Evolutionary conservation across 306 rosid species (phyloP).

Genomic region (Rosa lucieae): DNA sequence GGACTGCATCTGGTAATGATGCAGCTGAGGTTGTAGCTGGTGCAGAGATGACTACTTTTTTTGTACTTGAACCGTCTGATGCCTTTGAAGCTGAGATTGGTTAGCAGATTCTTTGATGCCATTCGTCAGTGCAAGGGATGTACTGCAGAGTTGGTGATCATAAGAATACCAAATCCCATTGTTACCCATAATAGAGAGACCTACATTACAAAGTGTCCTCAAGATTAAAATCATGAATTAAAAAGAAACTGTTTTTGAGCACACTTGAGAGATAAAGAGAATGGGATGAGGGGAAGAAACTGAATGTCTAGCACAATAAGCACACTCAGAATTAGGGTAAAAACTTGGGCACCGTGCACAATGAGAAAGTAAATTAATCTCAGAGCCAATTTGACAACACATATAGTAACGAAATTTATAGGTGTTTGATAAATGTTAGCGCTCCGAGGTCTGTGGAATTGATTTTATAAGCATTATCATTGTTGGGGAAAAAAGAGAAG

Average conservation of each 20-base stretch:
- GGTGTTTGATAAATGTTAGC: neutral
- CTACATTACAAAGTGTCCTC: constrained; percentile 41
- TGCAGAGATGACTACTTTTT: constrained; percentile 84
- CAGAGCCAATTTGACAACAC: neutral
- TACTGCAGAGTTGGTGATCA: constrained; percentile 83
- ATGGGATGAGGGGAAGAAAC: neutral
- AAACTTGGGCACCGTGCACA: neutral
- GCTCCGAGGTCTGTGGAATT: neutral
- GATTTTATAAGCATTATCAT: neutral
- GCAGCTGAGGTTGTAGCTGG: constrained; percentile 83
- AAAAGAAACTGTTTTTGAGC: neutral
- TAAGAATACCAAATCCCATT: constrained; percentile 87
- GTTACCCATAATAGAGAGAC: constrained; percentile 91
- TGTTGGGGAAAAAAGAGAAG: neutral
- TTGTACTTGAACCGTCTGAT: constrained; percentile 60
- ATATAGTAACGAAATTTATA: neutral
- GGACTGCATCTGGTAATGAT: constrained; percentile 89
- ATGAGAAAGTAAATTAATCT: neutral
- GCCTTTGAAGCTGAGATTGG: constrained; percentile 61
- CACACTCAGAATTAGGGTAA: neutral
- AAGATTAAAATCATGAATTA: constrained; percentile 6
- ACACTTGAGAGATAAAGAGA: neutral
- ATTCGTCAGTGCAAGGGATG: constrained; percentile 73
- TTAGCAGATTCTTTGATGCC: constrained; percentile 54
- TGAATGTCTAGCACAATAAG: neutral